A percentile compares a stretch with the other conserved stretches of the same genome.
Evolutionary conservation across 345 rosid species (phyloP).

Genomic region (Adansonia digitata): DNA sequence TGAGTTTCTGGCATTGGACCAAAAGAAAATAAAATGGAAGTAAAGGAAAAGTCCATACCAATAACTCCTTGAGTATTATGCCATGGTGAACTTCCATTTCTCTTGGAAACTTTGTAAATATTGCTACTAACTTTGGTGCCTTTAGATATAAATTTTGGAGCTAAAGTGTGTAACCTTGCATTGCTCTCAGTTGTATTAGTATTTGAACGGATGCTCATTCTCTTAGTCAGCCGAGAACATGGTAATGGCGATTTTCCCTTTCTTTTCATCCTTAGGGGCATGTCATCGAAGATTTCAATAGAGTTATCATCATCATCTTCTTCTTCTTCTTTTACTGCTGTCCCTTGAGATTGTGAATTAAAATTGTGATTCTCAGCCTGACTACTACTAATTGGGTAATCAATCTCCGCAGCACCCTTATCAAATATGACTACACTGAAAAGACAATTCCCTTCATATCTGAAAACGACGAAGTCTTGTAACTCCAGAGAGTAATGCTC

Average conservation of each 20-base stretch:
- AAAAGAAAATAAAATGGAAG: background rate
- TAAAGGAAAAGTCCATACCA: background rate
- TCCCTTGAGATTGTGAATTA: background rate
- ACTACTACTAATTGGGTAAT: conserved; percentile 3
- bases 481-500: conserved; percentile 16
- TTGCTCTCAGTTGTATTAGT: background rate
- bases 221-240: background rate
- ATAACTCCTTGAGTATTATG: background rate
- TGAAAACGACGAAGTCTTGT: background rate
- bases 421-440: conserved; percentile 21
- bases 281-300: conserved; percentile 4
- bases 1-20: background rate
- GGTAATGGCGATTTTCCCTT: background rate
- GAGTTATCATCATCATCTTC: background rate
- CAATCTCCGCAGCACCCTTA: conserved; percentile 13
- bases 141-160: background rate
- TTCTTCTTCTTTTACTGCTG: background rate
- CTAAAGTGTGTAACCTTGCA: background rate
- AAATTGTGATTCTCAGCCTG: background rate
- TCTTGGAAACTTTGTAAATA: background rate
- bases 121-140: background rate
- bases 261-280: background rate
- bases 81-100: background rate
- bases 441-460: conserved; percentile 14
- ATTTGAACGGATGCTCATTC: background rate